phyloP scores from a whole-genome alignment of 1,284 basidiomycete genomes.

The Fomes fomentarius region DNA sequence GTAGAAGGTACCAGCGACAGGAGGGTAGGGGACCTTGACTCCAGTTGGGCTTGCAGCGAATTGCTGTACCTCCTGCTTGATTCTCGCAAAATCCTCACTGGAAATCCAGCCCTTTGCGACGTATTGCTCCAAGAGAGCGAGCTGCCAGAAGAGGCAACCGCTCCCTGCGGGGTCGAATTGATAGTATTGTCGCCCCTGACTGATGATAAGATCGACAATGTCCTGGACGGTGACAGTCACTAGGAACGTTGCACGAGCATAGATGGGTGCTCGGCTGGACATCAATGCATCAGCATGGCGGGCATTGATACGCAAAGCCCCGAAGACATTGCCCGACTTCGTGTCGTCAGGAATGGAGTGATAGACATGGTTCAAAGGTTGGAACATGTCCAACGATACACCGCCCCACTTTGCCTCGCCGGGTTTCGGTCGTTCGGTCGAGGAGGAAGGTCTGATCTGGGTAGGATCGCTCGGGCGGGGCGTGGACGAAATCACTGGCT shows the following conservation, averaged over 20 bases:
- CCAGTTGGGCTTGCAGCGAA: too few species aligned
- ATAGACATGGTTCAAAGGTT: neutral
- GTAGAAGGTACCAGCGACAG: too few species aligned
- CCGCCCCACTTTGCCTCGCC: neutral
- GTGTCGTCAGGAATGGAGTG: neutral
- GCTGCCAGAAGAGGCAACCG: conserved; percentile 1
- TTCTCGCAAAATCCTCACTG: conserved; percentile 10
- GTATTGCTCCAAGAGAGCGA: neutral
- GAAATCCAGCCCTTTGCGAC: neutral
- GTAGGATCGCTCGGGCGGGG: too few species aligned
- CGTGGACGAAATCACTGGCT: too few species aligned
- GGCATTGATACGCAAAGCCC: neutral
- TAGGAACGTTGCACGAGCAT: neutral
- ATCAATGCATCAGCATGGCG: neutral
- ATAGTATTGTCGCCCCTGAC: neutral
- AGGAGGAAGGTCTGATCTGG: too few species aligned
- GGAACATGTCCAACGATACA: neutral
- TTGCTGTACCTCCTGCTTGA: too few species aligned
- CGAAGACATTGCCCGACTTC: neutral
- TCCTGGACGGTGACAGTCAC: neutral
- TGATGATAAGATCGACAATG: neutral
- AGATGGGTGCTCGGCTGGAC: neutral
- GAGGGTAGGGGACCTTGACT: too few species aligned
- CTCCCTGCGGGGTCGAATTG: neutral
- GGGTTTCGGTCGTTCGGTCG: too few species aligned